Percentiles rank a stretch among this genome's conserved stretches.
Conservation (phyloP, 225 moss, liverwort and hornwort species). For the Pleurozium schreberi region DNA sequence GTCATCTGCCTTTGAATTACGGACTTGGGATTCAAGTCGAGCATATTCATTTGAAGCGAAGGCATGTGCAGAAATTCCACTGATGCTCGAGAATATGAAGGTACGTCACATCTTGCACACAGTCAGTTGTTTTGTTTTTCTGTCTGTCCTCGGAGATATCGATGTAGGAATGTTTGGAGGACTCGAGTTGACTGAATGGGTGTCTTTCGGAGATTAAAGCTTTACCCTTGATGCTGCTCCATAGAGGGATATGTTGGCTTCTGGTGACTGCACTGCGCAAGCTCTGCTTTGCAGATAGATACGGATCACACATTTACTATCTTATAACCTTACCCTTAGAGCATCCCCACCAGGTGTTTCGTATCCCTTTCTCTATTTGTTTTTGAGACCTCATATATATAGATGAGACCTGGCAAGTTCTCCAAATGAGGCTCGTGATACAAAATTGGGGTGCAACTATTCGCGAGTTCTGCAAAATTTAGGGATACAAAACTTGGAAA, state of each 20-base stretch:
- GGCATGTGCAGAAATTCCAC: not conserved
- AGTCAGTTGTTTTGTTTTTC: not conserved
- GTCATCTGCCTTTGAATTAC: not conserved
- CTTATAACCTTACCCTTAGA: not conserved
- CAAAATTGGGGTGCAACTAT: too few species aligned
- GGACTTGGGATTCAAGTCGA: not conserved
- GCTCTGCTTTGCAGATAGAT: constrained; percentile 48
- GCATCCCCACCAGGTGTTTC: too few species aligned
- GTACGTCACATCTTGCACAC: not conserved
- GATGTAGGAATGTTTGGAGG: constrained; percentile 1
- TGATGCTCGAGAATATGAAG: not conserved
- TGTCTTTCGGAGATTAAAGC: constrained; percentile 11
- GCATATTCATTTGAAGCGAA: not conserved
- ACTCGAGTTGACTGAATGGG: constrained; percentile 7
- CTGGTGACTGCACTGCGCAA: constrained; percentile 48
- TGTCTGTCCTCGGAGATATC: not conserved
- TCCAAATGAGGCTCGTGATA: too few species aligned
- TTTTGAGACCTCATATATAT: too few species aligned
- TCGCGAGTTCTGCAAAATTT: too few species aligned
- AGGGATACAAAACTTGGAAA: too few species aligned
- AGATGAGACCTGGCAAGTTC: too few species aligned
- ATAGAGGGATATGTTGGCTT: constrained; percentile 27
- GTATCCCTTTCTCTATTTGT: too few species aligned
- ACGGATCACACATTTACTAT: constrained; percentile 24
- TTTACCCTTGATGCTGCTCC: constrained; percentile 11